Evolutionary conservation across 2,329 filamentous ascomycete genomes (phyloP).

Genomic region (Sporothrix mexicana): DNA sequence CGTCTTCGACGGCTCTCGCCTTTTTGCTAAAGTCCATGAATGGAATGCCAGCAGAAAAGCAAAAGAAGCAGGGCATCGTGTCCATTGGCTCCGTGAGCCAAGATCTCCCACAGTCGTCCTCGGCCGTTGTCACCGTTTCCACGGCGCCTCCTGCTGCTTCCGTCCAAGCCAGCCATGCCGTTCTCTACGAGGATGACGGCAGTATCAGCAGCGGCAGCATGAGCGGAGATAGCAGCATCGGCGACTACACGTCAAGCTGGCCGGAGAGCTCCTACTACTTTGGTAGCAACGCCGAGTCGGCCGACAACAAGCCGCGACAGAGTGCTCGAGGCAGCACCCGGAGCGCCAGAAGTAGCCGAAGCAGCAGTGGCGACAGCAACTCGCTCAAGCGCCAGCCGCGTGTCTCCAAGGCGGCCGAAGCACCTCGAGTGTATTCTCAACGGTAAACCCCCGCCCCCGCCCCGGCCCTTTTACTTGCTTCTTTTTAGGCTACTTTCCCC

Average conservation of each 20-base stretch:
- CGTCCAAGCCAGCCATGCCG: not conserved
- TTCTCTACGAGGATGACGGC: not conserved
- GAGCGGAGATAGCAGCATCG: not conserved
- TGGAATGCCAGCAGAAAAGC: constrained; percentile 13
- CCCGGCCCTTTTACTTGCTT: not conserved
- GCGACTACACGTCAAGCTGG: constrained; percentile 32
- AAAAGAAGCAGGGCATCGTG: constrained; percentile 28
- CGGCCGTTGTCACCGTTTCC: not conserved
- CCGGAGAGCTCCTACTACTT: constrained; percentile 36
- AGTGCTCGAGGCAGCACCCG: not conserved
- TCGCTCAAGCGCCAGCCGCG: not conserved
- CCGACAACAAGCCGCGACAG: not conserved
- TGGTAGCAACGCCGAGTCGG: not conserved
- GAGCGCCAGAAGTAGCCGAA: not conserved
- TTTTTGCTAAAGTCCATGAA: constrained; percentile 29
- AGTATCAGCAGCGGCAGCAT: not conserved
- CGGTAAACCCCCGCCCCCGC: not conserved
- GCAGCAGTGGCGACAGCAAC: not conserved
- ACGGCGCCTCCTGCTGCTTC: not conserved
- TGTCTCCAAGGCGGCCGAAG: not conserved
- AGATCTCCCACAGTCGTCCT: not conserved
- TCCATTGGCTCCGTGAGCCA: constrained; percentile 30
- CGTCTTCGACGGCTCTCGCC: constrained; percentile 33
- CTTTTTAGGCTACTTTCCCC: not conserved
- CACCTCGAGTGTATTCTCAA: not conserved